These are phyloP conservation scores for Panicum hallii DNA, from an alignment of 202 grass and related monocot genomes.

Conservation along the genomic window DNA sequence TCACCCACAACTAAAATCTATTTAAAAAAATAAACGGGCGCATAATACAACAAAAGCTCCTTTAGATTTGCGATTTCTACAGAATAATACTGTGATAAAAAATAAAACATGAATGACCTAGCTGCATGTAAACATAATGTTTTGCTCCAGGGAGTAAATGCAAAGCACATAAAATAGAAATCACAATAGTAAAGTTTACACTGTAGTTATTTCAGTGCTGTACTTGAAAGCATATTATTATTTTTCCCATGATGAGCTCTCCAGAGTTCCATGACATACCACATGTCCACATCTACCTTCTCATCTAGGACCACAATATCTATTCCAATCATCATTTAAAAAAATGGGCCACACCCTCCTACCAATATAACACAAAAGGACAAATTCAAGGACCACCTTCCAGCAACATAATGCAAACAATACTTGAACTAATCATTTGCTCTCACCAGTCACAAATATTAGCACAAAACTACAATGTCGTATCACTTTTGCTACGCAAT, in stretches of 20 bases:
- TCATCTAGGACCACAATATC: slow-evolving; percentile 44
- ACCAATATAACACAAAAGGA: slow-evolving; percentile 45
- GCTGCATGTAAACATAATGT: slow-evolving; percentile 2
- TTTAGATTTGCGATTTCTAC: not conserved
- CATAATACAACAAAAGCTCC: not conserved
- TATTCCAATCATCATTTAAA: slow-evolving; percentile 37
- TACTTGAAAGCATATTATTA: not conserved
- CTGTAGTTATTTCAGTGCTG: not conserved
- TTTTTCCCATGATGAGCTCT: slow-evolving; percentile 10
- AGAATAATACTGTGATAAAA: not conserved
- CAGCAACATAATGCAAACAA: slow-evolving; percentile 21
- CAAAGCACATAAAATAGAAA: not conserved
- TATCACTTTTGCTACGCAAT: not conserved
- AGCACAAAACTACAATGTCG: not conserved
- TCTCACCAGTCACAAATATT: slow-evolving; percentile 26
- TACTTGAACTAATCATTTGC: not conserved
- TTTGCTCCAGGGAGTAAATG: slow-evolving; percentile 9
- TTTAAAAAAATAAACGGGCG: not conserved
- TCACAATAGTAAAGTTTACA: not conserved
- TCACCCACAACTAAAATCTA: not conserved
- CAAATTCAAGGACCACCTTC: slow-evolving; percentile 7
- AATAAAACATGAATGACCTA: not conserved
- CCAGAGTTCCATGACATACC: not conserved
- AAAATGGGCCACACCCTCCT: slow-evolving; percentile 41
- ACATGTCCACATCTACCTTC: slow-evolving; percentile 17